Conservation (phyloP, 2,329 filamentous ascomycete species). For the Aureobasidium sp. region DNA sequence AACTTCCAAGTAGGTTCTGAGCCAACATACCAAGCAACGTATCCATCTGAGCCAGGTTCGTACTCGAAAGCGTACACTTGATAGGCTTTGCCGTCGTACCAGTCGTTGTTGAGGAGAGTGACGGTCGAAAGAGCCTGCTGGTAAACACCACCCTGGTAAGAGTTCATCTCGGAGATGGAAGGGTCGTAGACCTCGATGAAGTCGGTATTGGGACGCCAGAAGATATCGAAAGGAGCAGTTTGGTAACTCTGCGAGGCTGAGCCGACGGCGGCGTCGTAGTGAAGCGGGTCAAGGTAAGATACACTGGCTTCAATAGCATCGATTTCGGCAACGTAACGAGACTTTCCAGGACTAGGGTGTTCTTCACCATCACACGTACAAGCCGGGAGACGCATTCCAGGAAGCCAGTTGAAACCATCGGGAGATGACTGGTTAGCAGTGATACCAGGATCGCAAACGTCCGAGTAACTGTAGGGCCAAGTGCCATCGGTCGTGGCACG, state of each 20-base stretch:
- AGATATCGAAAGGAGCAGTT: conserved; percentile 63
- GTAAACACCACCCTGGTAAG: conserved; percentile 54
- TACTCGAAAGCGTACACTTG: conserved; percentile 60
- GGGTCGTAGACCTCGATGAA: conserved; percentile 60
- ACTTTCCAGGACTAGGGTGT: conserved; percentile 59
- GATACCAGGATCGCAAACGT: conserved; percentile 63
- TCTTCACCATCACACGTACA: conserved; percentile 60
- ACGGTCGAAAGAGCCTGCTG: conserved; percentile 58
- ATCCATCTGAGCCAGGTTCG: conserved; percentile 51
- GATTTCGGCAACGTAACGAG: conserved; percentile 63
- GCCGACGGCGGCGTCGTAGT: conserved; percentile 47
- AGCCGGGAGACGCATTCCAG: conserved; percentile 63
- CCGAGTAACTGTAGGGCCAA: conserved; percentile 68
- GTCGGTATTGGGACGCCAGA: conserved; percentile 41
- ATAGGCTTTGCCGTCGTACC: conserved; percentile 59
- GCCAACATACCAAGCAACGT: conserved; percentile 64
- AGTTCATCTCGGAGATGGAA: conserved; percentile 50
- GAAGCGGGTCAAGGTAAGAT: conserved; percentile 42
- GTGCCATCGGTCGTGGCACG: conserved; percentile 63
- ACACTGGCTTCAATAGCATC: conserved; percentile 66
- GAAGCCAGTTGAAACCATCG: conserved; percentile 59
- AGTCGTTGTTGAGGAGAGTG: conserved; percentile 56
- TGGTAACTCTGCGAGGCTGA: conserved; percentile 60
- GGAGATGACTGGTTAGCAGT: conserved; percentile 64
- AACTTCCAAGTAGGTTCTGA: conserved; percentile 59